Evolutionary conservation across 2,329 filamentous ascomycete genomes (phyloP).

Genomic region (Ophiostoma fasciatum): DNA sequence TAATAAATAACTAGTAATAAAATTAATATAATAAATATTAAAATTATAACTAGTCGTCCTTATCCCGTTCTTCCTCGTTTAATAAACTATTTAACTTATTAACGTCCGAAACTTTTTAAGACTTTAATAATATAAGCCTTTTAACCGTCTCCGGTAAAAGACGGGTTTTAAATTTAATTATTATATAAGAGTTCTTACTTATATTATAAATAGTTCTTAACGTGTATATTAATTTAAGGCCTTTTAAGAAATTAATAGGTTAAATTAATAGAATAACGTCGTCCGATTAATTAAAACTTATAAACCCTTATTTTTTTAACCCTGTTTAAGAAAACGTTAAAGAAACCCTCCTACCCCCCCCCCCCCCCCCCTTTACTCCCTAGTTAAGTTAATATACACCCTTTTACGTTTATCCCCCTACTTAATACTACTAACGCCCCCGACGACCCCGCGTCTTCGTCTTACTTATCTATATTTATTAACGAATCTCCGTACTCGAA

Average conservation of each 20-base stretch:
- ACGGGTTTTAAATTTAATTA: too few relatives aligned
- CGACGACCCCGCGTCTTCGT: too few relatives aligned
- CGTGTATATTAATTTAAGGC: not conserved
- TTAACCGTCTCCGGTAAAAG: not conserved
- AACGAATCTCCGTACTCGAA: too few relatives aligned
- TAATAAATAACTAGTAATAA: not conserved
- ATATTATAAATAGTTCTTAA: not conserved
- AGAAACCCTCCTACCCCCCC: too few relatives aligned
- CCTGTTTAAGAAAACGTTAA: not conserved
- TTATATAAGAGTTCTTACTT: not conserved
- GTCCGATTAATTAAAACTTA: not conserved
- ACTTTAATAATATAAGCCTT: not conserved
- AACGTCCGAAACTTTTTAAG: too few relatives aligned
- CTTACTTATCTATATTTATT: too few relatives aligned
- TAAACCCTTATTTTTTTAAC: not conserved
- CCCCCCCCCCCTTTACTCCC: too few relatives aligned
- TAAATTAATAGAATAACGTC: not conserved
- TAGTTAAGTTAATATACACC: slow-evolving; percentile 7
- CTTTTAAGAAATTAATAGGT: not conserved
- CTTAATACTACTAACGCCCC: too few relatives aligned
- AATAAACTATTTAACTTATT: too few relatives aligned
- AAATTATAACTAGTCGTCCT: too few relatives aligned
- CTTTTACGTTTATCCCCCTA: not conserved
- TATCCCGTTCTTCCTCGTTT: too few relatives aligned
- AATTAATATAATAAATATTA: not conserved